Evolutionary conservation across 1,284 basidiomycete genomes (phyloP), one percentile per base, ranked within the genome.

Genomic region (Ganoderma meredithae): DNA sequence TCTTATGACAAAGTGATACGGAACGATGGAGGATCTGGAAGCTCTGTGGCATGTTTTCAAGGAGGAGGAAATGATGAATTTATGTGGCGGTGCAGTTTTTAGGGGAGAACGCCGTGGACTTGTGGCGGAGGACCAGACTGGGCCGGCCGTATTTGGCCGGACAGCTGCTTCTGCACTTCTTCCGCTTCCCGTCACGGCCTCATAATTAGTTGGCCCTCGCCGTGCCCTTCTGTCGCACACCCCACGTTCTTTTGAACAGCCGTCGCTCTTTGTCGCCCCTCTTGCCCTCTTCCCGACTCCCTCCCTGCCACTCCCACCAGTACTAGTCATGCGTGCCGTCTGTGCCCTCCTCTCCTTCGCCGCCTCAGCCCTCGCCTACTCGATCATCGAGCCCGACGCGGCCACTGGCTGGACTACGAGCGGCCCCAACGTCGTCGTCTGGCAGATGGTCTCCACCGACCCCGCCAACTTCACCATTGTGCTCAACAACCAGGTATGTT

Each of bases 371-470:
- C 79, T 85, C 67, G 93, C 92, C 40, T 89, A 90, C 82, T 67
- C 77, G 64, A 85, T 95, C 76, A 85, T 83, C 65, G 79, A 75
- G 64, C 94, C 94, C 55, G 81, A 77, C 70, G 72, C 73, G 40
- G 66, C 74, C 49, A 75, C 84, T 36, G 84, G 84, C 63, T 95
- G 92, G 93, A 84, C 83, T 22, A 84, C 85, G 73, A 75, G 77
- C 19, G 88, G 88, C 25, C 74, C 83, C 61, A 92, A 95, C 77
- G 82, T 78, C 43, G 80, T 94, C 70, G 68, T 79, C 22, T 95
- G 93, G 93, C 68, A 80, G 2, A 83, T 83, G n/a, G 92, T 93
- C 69, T 69, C 69, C 68, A 91, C 90, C 22, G 93, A 95, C 75
- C 77, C 86, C 0, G 56, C 69, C 63, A 93, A 86, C 81, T 95